Evolutionary conservation across 768 basidiomycete genomes (phyloP), one percentile per base, ranked within the genome.

Genomic region (Lentinula sp.): DNA sequence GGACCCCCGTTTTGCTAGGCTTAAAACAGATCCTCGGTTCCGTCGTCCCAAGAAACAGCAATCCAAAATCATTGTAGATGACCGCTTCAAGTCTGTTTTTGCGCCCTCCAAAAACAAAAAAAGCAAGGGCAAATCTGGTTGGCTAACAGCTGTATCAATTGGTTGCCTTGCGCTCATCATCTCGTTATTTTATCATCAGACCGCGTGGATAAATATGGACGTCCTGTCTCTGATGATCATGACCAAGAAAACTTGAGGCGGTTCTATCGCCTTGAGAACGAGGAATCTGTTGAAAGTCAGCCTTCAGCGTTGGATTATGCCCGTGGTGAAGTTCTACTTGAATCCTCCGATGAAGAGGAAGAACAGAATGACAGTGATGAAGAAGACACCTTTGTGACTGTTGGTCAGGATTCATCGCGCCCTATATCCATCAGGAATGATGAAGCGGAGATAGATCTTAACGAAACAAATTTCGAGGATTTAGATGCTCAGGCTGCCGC

Each of bases 21-120:
- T 98, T 59, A 88, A 85, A 70, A 86, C 93, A 13, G 96, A 99
- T 71, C 97, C 97, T 50, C 86, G 97, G 53, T 99, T 99, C 77
- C 81, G 95, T 28, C 82, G 84, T 36, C 90, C 92, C 2, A 91
- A 86, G 71, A 92, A 88, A 73, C 85, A 87, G 39, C 77, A 85
- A 61, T 77, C 84, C 65, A 97, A 95, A 73, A 88, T 97, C 23
- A 83, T 90, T 57, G 83, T 98, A 41, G 97, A 99, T 71, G 87
- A 94, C 10, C 87, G 97, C 23, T 99, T 98, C 81, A 92, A 89
- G 72, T 76, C 80, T 59, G 81, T 97, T 18, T 85, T 98, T 48
- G 74, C 78, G 13, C 74, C 78, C 57, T 76, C 72, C 59, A 78
- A 79, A 61, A 76, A 70, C 53, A 58, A 70, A 65, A 79, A 80